phyloP scores from a whole-genome alignment of 1,284 basidiomycete species.

The Cryptococcus jaspeensis region DNA sequence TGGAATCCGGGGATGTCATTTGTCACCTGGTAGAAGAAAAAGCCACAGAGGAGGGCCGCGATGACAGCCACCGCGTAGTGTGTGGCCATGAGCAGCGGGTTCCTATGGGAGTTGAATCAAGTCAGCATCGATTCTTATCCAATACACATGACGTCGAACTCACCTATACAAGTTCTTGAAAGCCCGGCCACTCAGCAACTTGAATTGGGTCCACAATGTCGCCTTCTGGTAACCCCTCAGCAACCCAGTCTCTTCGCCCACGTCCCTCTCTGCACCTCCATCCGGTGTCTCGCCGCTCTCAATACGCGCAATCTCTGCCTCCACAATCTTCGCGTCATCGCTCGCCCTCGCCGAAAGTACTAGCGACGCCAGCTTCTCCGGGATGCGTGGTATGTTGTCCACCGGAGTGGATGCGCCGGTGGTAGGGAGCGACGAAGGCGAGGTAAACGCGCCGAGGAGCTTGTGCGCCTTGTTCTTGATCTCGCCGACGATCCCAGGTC shows the following conservation, averaged over 20 bases:
- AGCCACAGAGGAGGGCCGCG: slow-evolving; percentile 66
- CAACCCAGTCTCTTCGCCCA: slow-evolving; percentile 61
- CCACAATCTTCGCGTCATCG: slow-evolving; percentile 63
- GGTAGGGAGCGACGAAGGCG: slow-evolving; percentile 46
- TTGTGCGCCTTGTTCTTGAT: slow-evolving; percentile 75
- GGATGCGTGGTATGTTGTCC: slow-evolving; percentile 52
- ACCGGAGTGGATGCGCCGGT: slow-evolving; percentile 33
- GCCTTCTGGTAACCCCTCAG: slow-evolving; percentile 79
- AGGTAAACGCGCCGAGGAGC: slow-evolving; percentile 64
- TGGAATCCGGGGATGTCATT: slow-evolving; percentile 95
- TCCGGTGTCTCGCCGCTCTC: slow-evolving; percentile 45
- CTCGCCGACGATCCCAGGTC: slow-evolving; percentile 12
- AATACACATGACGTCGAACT: slow-evolving; percentile 1
- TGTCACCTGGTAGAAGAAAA: slow-evolving; percentile 55
- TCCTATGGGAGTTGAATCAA: slow-evolving; percentile 54
- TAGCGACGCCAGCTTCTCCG: slow-evolving; percentile 70
- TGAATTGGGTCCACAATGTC: slow-evolving; percentile 83
- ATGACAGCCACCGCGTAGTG: slow-evolving; percentile 84
- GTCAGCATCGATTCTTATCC: slow-evolving; percentile 5
- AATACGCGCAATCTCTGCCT: slow-evolving; percentile 63
- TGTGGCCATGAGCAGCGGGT: slow-evolving; percentile 83
- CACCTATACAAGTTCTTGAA: slow-evolving; percentile 88
- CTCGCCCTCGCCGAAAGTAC: slow-evolving; percentile 71
- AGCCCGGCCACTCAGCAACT: slow-evolving; percentile 87
- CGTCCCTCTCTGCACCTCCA: slow-evolving; percentile 34